phyloP scores from a whole-genome alignment of 306 rosid species.

The Rosa persica region DNA sequence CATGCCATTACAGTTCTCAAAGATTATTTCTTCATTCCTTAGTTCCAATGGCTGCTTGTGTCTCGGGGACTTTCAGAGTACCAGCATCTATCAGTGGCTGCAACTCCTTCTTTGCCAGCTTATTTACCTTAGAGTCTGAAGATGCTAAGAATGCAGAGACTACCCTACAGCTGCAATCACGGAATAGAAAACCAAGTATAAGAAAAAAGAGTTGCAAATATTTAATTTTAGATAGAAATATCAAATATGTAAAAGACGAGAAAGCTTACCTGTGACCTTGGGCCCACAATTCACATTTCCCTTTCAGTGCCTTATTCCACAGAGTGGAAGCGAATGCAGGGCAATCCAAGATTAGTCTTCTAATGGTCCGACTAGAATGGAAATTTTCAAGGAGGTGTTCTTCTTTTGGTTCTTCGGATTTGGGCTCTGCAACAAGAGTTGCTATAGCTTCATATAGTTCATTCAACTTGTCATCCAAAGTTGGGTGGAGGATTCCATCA shows the following conservation, averaged over 20 bases:
- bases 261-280: conserved; percentile 69
- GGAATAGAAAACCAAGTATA: neutral
- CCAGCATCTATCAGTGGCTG: conserved; percentile 69
- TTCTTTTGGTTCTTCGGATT: conserved; percentile 58
- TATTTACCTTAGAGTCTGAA: conserved; percentile 46
- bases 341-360: conserved; percentile 79
- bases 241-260: neutral
- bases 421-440: conserved; percentile 62
- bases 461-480: conserved; percentile 61
- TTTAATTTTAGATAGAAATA: neutral
- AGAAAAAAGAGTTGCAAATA: conserved; percentile 19
- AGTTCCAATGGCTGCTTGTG: neutral
- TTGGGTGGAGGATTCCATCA: conserved; percentile 70
- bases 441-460: conserved; percentile 67
- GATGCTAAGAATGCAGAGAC: conserved; percentile 80
- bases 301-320: conserved; percentile 76
- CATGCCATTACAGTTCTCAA: neutral
- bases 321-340: conserved; percentile 74
- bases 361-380: conserved; percentile 81
- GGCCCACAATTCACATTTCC: conserved; percentile 78
- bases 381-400: conserved; percentile 86
- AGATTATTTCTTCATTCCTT: neutral
- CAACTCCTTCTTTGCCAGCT: conserved; percentile 59
- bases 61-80: conserved; percentile 42
- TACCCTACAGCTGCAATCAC: conserved; percentile 73